Conservation (phyloP, 805 yeast species). For the Suhomyces faveliae region DNA sequence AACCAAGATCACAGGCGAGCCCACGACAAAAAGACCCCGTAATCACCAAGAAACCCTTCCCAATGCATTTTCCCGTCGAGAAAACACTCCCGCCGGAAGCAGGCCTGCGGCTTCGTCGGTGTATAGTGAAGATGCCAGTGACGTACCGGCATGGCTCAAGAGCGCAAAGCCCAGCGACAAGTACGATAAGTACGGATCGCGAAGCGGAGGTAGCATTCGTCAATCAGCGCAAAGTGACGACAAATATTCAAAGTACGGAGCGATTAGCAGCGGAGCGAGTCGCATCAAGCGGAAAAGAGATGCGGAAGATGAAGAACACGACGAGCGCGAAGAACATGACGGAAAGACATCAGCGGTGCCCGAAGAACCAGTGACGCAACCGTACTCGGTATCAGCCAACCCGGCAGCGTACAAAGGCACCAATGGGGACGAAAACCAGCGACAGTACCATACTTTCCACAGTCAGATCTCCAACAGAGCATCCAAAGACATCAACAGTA, state of each 20-base stretch:
- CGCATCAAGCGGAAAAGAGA: slow-evolving; percentile 10
- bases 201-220: slow-evolving; percentile 4
- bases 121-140: slow-evolving; percentile 24
- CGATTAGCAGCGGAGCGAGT: neutral
- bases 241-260: slow-evolving; percentile 19
- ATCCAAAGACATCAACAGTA: slow-evolving; percentile 52
- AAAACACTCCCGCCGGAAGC: slow-evolving; percentile 1
- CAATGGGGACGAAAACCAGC: neutral
- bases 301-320: slow-evolving; percentile 1
- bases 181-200: slow-evolving; percentile 41
- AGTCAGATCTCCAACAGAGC: slow-evolving; percentile 35
- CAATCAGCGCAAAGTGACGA: slow-evolving; percentile 4
- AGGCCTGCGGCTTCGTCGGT: slow-evolving; percentile 17
- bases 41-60: slow-evolving; percentile 10
- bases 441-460: slow-evolving; percentile 37
- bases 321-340: neutral
- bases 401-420: slow-evolving; percentile 6
- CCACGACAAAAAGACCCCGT: neutral
- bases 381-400: slow-evolving; percentile 2
- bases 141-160: slow-evolving; percentile 42
- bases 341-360: neutral
- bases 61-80: slow-evolving; percentile 19
- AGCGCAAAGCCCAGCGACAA: slow-evolving; percentile 25
- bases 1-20: neutral
- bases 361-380: neutral